Evolutionary conservation across 1,284 basidiomycete species (phyloP), one percentile per base, ranked within the genome.

Genomic region (Moniliella sp.): DNA sequence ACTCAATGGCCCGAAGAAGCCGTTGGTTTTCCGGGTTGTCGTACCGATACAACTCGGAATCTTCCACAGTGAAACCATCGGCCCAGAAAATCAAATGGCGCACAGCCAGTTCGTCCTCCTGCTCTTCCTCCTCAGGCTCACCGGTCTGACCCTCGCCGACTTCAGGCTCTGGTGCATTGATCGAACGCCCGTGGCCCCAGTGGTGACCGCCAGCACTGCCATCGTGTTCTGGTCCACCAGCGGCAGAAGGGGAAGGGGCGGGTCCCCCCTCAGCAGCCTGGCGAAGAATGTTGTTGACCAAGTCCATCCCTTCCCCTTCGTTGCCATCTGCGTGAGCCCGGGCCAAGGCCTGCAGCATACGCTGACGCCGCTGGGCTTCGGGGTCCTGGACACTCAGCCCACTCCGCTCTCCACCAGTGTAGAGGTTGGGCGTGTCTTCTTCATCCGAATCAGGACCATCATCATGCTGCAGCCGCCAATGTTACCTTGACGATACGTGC

Each of bases 11-110:
- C 1, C 68, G 66, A 3, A 97, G 66, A 11, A 81, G 66, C 37
- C 72, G 69, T 27, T 73, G 67, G 50, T 84, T 75, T 4, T 65
- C 68, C 0, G 83, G 80, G 43, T 84, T 74, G 35, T 81, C 78
- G 57, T 91, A 93, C 25, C 70, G 66, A 69, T 78, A 71, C 35
- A 94, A 66, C 23, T 76, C 74, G 2, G 84, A 83, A 45, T 86
- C 81, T 49, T 88, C 83, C 35, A 97, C 73, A 28, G 75, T 77
- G 63, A 94, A 94, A 0, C 88, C 88, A 44, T 94, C 73, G n/a
- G 75, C 69, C 88, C 91, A 97, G 62, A 97, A 83, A 0, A 78
- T 88, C 21, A 94, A 66, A 35, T 74, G 69, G 8, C 88, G 74
- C 28, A 76, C 71, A 0, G 70, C n/a, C n/a, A n/a, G n/a, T n/a